Evolutionary conservation across 2,329 filamentous ascomycete species (phyloP), one percentile per base, ranked within the genome.

Genomic region (Talaromyces piceae): DNA sequence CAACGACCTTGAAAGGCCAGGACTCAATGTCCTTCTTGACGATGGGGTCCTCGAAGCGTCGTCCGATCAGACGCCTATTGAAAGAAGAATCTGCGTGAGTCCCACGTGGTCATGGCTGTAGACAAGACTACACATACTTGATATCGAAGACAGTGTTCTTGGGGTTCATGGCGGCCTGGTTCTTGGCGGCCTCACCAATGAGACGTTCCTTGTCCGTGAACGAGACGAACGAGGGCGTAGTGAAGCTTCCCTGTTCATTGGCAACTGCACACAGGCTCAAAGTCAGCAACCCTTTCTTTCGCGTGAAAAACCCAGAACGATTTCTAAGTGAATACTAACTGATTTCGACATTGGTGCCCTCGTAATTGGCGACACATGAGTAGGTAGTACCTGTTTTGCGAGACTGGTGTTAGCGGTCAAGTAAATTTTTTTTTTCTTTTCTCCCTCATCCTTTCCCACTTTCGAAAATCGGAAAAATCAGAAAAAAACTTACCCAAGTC

Each of bases 161-260:
- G 58, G 93, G 93, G 88, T 98, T 98, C 89, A 97, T 95, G 69
- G 93, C 91, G 71, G 91, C 93, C 84, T 96, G 91, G 82, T 98
- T 98, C 88, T 97, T 98, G 71, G 93, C 93, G 56, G 93, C 91
- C 83, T 97, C 93, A 81, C 93, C 93, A 70, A 97, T 97, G 78
- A 98, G 80, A 76, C 93, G 91, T 83, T 98, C 93, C 80, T 95
- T 89, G 68, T 91, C 86, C 72, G 90, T 96, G 84, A 98, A 98
- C 66, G 89, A 95, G 72, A 98, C 93, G 81, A 96, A 98, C 53
- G 93, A 97, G 63, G 93, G 93, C 59, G 93, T 97, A 71, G 93
- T 97, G 79, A 95, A 95, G 78, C 84, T 91, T 82, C 91, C 91
- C 85, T 97, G 91, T 83, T 97, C 91, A 79, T 97, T 97, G 86